Percentiles rank a stretch among this genome's conserved stretches.
phyloP scores from a whole-genome alignment of 371 early-diverging fungal genomes.

The Syncephalastrum racemosum region DNA sequence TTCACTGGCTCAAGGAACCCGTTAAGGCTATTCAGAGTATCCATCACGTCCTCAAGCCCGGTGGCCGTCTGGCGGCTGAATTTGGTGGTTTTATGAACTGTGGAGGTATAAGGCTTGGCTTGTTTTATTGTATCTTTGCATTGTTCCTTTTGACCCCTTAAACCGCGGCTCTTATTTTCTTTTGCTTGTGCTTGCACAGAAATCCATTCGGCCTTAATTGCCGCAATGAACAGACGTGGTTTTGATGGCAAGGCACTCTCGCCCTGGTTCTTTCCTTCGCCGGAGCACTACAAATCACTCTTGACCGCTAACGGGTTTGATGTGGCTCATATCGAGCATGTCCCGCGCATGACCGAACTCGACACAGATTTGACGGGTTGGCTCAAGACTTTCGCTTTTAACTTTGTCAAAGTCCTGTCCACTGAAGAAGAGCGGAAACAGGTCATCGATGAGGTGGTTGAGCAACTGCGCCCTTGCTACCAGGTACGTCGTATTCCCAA shows the following conservation, averaged over 20 bases:
- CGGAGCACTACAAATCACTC: constrained; percentile 45
- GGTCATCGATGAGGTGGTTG: constrained; percentile 50
- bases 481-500: constrained; percentile 10
- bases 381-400: constrained; percentile 69
- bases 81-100: constrained; percentile 60
- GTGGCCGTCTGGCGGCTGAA: constrained; percentile 66
- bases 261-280: constrained; percentile 73
- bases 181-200: constrained; percentile 25
- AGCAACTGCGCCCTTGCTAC: constrained; percentile 40
- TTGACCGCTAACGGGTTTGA: constrained; percentile 60
- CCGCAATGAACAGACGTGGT: constrained; percentile 58
- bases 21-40: constrained; percentile 59
- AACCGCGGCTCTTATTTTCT: background rate
- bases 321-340: constrained; percentile 41
- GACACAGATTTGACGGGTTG: constrained; percentile 62
- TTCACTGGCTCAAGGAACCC: constrained; percentile 79
- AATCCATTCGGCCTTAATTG: constrained; percentile 56
- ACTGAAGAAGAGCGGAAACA: constrained; percentile 37
- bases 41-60: constrained; percentile 51
- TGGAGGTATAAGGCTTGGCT: constrained; percentile 39
- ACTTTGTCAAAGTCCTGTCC: constrained; percentile 43
- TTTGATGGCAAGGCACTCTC: constrained; percentile 49
- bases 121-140: too few relatives aligned
- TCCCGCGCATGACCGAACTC: constrained; percentile 59
- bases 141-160: too few relatives aligned